Evolutionary conservation across 352 stramenopile genomes (phyloP).

Genomic region (Bremia lactucae): DNA sequence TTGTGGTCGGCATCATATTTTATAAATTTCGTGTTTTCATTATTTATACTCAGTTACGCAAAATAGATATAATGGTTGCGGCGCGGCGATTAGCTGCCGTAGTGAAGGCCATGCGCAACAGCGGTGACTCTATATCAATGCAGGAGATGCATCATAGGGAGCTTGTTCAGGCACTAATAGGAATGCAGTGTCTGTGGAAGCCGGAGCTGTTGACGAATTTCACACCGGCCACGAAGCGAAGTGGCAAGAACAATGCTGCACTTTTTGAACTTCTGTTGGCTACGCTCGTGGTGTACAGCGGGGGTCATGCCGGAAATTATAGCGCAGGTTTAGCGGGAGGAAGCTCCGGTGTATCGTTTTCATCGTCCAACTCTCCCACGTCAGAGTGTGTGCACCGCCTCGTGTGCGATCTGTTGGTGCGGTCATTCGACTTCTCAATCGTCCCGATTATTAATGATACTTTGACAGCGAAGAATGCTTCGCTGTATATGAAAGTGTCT

Average conservation of each 20-base stretch:
- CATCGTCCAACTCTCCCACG: conserved; percentile 32
- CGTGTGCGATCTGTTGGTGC: conserved; percentile 60
- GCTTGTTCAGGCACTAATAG: conserved; percentile 45
- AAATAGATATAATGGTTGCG: conserved; percentile 27
- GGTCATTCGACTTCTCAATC: conserved; percentile 62
- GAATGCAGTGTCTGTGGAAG: conserved; percentile 47
- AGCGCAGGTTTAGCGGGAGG: conserved; percentile 16
- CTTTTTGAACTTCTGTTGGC: conserved; percentile 60
- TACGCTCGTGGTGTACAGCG: conserved; percentile 60
- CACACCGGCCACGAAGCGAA: conserved; percentile 11
- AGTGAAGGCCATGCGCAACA: conserved; percentile 35
- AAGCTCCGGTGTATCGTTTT: conserved; percentile 31
- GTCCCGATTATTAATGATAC: conserved; percentile 44
- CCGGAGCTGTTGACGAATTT: conserved; percentile 20
- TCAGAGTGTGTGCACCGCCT: conserved; percentile 64
- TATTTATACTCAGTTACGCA: no score
- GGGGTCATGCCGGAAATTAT: conserved; percentile 23
- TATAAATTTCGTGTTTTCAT: no score
- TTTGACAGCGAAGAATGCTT: conserved; percentile 39
- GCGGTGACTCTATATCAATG: conserved; percentile 18
- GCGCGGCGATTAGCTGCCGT: conserved; percentile 34
- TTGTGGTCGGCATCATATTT: conserved; percentile 49
- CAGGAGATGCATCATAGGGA: conserved; percentile 28
- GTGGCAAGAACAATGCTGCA: conserved; percentile 22
- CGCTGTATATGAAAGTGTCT: conserved; percentile 56